A percentile compares a stretch with the other conserved stretches of the same genome.
phyloP scores from a whole-genome alignment of 2,329 filamentous ascomycete genomes.

The Purpureocillium takamizusanense region DNA sequence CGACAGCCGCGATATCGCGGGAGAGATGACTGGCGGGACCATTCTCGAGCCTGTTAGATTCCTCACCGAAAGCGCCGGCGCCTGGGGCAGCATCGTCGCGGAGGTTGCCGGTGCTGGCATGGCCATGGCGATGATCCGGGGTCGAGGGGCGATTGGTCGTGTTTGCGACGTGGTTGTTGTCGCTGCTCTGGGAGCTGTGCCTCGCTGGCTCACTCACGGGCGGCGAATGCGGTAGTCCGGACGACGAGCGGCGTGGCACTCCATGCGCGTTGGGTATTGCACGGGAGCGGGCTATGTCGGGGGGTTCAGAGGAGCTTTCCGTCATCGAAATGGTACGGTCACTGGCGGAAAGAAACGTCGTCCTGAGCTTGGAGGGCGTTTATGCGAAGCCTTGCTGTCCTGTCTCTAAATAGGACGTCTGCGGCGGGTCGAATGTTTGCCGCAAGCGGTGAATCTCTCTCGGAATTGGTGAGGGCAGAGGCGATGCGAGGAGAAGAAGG shows the following conservation, averaged over 20 bases:
- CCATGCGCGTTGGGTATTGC: conserved; percentile 46
- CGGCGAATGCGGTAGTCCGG: conserved; percentile 15
- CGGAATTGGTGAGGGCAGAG: too few species aligned
- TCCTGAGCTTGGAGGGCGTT: background rate
- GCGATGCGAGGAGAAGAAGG: too few species aligned
- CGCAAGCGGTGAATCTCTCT: too few species aligned
- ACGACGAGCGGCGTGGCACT: conserved; percentile 27
- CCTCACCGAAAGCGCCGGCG: conserved; percentile 7
- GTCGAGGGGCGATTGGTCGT: conserved; percentile 15
- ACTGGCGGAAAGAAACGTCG: background rate
- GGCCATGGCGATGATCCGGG: background rate
- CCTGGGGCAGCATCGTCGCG: conserved; percentile 5
- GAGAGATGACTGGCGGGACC: conserved; percentile 16
- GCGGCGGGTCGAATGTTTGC: too few species aligned
- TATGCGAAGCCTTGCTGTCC: background rate
- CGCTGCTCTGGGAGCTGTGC: background rate
- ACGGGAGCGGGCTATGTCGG: conserved; percentile 48
- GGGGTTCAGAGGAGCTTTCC: conserved; percentile 44
- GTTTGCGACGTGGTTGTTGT: conserved; percentile 9
- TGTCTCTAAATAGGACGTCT: too few species aligned
- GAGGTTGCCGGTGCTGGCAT: conserved; percentile 1
- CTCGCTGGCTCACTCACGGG: conserved; percentile 5
- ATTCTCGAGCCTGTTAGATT: conserved; percentile 11
- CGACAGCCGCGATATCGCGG: conserved; percentile 22
- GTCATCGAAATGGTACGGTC: conserved; percentile 46